These are phyloP conservation scores for Xylaria digitata DNA, from an alignment of 2,329 filamentous ascomycete genomes.

Conservation along the genomic window DNA sequence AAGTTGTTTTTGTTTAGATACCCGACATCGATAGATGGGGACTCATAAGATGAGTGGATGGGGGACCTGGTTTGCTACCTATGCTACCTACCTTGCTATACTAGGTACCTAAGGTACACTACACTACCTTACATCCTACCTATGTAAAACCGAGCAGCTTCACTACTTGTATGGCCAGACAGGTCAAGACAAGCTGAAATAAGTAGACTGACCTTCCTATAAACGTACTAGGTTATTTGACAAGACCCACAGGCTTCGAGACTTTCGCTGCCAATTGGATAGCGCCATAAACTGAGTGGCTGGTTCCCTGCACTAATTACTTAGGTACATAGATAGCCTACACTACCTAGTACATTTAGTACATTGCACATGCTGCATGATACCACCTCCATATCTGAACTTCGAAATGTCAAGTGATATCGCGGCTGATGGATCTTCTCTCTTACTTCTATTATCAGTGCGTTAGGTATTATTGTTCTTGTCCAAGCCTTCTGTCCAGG, in stretches of 20 bases:
- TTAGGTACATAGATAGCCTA: not conserved
- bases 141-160: constrained; percentile 20
- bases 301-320: constrained; percentile 18
- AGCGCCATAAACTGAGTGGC: constrained; percentile 29
- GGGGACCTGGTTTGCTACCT: constrained; percentile 4
- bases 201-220: not conserved
- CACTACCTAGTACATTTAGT: not conserved
- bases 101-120: too few species aligned
- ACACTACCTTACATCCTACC: too few species aligned
- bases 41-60: constrained; percentile 22
- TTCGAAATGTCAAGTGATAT: not conserved
- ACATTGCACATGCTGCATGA: too few species aligned
- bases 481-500: not conserved
- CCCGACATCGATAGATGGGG: constrained; percentile 9
- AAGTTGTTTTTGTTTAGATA: constrained; percentile 36
- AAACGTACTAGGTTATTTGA: constrained; percentile 5
- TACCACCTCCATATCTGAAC: not conserved
- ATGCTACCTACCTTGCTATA: too few species aligned
- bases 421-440: constrained; percentile 2
- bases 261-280: constrained; percentile 17
- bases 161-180: not conserved
- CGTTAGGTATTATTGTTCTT: constrained; percentile 6
- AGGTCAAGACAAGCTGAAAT: constrained; percentile 28
- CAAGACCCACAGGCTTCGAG: constrained; percentile 10
- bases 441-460: not conserved